Base-by-base conservation (phyloP, 257 asterid genomes). In the Rhazya stricta region DNA sequence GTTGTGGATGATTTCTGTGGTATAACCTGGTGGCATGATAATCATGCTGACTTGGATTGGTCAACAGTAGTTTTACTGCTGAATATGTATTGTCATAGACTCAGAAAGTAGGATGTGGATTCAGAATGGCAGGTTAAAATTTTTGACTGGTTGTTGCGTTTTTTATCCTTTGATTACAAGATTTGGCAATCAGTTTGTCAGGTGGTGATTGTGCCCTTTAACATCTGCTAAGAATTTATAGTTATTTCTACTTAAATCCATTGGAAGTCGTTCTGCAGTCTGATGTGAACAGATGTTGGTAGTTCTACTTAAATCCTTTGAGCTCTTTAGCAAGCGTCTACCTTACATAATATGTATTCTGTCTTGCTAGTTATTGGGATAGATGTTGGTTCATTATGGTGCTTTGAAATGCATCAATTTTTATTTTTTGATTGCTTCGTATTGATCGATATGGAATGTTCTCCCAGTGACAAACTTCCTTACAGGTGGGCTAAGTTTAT, bases 21-120 rank as follows among this genome's bases (percentile, higher is more conserved):
- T 71, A 37, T 72, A 32, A 62, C 29, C 45, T 16, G 69, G 75
- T 61, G 45, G 51, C 39, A 63, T 75, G 77, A 32, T 61, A 69
- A 29, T 74, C 48, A 54, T 23, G 19, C 60, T 45, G 53, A 29
- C 45, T n/a, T 70, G 71, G 21, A 68, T 73, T 42, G 25, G 46
- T 42, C 71, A 53, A 53, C 16, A 34, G 63, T 63, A 56, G 76
- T 54, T 48, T 36, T 45, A 54, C 25, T 60, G 29, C 45, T 16
- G 60, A n/a, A n/a, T 58, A 54, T 62, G 66, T 57, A 19, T n/a
- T 30, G 27, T 54, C 36, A 66, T n/a, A n/a, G n/a, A n/a, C n/a
- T n/a, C n/a, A n/a, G n/a, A 65, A 50, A 69, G 72, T 72, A 73
- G 67, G 62, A 69, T 37, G 29, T 54, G 72, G 67, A 46, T 56